A percentile compares a stretch with the other conserved stretches of the same genome.
These are phyloP conservation scores for Isatis lusitanica DNA, from an alignment of 441 rosid species.

Conservation along the genomic window DNA sequence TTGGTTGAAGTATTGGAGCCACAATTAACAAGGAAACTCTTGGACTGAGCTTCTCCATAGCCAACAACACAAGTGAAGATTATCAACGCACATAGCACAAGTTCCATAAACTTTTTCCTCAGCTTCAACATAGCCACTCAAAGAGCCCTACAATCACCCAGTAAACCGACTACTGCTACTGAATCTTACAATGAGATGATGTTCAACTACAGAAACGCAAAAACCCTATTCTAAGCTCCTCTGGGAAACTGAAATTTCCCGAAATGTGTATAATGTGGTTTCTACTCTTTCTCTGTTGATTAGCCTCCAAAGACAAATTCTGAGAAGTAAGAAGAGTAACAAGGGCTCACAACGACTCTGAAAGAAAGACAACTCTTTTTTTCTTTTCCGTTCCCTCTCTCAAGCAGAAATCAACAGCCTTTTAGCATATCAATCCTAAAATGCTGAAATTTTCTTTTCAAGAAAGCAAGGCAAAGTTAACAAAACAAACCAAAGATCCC, in stretches of 20 bases:
- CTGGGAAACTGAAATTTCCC: conserved; percentile 18
- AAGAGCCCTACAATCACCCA: conserved; percentile 15
- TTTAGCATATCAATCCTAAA: conserved; percentile 28
- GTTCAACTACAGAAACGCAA: conserved; percentile 9
- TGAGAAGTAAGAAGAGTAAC: neutral
- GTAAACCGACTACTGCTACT: neutral
- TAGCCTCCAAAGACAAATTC: neutral
- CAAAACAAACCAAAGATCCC: conserved; percentile 27
- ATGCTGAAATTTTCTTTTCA: conserved; percentile 24
- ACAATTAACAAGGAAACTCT: conserved; percentile 60
- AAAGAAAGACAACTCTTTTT: conserved; percentile 15
- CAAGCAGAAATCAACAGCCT: conserved; percentile 35
- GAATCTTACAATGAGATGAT: conserved; percentile 15
- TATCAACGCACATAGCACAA: conserved; percentile 25
- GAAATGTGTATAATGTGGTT: neutral
- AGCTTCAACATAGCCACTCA: conserved; percentile 41
- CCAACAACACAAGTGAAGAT: conserved; percentile 32
- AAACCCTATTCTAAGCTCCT: conserved; percentile 5
- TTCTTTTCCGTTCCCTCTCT: conserved; percentile 6
- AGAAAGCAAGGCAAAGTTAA: conserved; percentile 17
- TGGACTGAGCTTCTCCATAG: conserved; percentile 55
- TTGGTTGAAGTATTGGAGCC: conserved; percentile 57
- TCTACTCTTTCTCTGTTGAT: conserved; percentile 10
- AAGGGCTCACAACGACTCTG: neutral
- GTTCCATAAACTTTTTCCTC: conserved; percentile 32